Percentiles rank a stretch among this genome's conserved stretches.
phyloP scores from a whole-genome alignment of 2,329 filamentous ascomycete species.

The Sporothrix dimorphospora region DNA sequence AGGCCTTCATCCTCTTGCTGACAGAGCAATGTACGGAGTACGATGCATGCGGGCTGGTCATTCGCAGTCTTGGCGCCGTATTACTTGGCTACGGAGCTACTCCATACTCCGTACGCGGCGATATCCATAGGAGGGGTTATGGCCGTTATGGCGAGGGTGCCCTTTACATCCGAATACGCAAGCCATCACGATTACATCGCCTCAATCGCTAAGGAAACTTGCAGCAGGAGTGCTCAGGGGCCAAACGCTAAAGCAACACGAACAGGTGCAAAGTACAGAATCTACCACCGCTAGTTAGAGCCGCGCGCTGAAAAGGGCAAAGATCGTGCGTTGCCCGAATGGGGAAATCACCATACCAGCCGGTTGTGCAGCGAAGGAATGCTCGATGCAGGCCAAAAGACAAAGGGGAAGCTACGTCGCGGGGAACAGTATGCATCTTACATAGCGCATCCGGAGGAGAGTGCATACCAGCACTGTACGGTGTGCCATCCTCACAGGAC shows the following conservation, averaged over 20 bases:
- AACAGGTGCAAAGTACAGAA: neutral
- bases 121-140: slow-evolving; percentile 13
- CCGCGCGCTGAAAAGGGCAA: slow-evolving; percentile 21
- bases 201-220: neutral
- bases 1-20: neutral
- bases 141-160: neutral
- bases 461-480: neutral
- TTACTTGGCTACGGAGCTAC: neutral
- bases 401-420: neutral
- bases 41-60: neutral
- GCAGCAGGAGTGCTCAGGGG: neutral
- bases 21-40: neutral
- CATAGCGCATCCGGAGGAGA: neutral
- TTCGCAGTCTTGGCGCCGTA: neutral
- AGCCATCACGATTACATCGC: neutral
- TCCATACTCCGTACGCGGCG: neutral
- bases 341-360: neutral
- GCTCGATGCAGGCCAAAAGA: neutral
- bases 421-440: neutral
- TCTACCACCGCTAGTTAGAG: neutral
- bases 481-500: neutral
- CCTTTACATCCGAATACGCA: neutral
- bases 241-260: neutral
- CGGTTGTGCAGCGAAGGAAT: neutral
- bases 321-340: neutral